These are phyloP conservation scores for Spirogloea muscicola DNA, from an alignment of 139 green algal species.

Conservation along the genomic window DNA sequence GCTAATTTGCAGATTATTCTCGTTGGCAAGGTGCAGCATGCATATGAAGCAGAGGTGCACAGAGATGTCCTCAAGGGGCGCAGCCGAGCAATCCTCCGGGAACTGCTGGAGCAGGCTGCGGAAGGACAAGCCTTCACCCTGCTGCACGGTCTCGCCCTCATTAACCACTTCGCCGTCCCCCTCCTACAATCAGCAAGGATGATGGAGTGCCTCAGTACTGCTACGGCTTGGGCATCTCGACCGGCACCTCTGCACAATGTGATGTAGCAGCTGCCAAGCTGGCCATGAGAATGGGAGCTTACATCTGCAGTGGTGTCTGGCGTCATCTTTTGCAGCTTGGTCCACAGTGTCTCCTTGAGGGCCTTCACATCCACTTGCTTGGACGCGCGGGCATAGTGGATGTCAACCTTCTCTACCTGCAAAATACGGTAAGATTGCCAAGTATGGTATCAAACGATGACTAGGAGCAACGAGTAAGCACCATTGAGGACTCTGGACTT, in stretches of 20 bases:
- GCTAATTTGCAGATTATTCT: constrained; percentile 70
- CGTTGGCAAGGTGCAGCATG: constrained; percentile 92
- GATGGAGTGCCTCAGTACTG: no score
- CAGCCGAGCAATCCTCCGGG: constrained; percentile 49
- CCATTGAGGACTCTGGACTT: no score
- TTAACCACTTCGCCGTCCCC: neutral
- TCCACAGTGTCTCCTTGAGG: constrained; percentile 79
- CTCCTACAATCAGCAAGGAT: no score
- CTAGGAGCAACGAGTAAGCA: no score
- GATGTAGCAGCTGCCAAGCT: no score
- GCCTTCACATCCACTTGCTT: constrained; percentile 79
- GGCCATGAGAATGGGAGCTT: no score
- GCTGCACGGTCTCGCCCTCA: neutral
- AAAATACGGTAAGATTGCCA: constrained; percentile 40
- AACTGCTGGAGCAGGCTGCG: constrained; percentile 58
- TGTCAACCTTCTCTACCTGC: constrained; percentile 60
- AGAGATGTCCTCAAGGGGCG: constrained; percentile 66
- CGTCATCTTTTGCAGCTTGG: constrained; percentile 45
- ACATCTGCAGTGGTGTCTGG: no score
- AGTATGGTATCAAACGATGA: no score
- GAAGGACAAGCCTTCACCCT: neutral
- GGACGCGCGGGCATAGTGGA: constrained; percentile 63
- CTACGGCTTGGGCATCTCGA: no score
- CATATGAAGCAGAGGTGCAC: constrained; percentile 97
- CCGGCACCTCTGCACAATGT: no score